These are phyloP conservation scores for Colletotrichum euphorbiae DNA, from an alignment of 2,329 filamentous ascomycete species.

Conservation along the genomic window DNA sequence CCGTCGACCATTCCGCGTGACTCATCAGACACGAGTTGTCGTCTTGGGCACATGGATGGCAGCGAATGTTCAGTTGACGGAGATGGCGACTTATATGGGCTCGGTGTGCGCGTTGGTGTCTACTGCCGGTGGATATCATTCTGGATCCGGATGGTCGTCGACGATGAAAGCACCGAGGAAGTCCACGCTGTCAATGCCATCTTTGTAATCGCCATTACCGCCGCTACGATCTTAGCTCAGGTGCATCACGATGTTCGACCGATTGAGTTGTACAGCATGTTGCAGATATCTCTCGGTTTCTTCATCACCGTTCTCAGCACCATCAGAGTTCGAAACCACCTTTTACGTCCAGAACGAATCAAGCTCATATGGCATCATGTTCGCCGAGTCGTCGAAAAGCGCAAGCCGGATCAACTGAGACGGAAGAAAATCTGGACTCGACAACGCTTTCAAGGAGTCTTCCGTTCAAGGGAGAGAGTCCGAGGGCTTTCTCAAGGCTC, in stretches of 20 bases:
- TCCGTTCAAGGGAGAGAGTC: background rate
- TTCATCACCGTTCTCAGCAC: constrained; percentile 17
- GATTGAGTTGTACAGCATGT: constrained; percentile 13
- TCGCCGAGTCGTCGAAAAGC: background rate
- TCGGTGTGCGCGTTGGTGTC: constrained; percentile 19
- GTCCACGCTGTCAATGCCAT: constrained; percentile 10
- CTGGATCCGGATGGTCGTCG: constrained; percentile 1
- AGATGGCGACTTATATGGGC: constrained; percentile 14
- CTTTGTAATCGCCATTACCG: constrained; percentile 19
- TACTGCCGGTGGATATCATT: constrained; percentile 11
- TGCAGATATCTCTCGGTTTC: constrained; percentile 19
- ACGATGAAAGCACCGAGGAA: background rate
- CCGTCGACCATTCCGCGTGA: no score
- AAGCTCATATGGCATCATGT: background rate
- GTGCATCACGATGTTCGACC: background rate
- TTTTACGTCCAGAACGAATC: background rate
- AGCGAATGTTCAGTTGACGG: constrained; percentile 6
- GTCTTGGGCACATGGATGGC: background rate
- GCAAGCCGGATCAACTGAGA: background rate
- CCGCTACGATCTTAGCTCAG: background rate
- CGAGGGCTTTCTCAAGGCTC: background rate
- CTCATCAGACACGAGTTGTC: no score
- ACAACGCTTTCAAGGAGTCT: background rate
- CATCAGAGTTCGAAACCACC: background rate
- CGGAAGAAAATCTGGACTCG: background rate